Evolutionary conservation across 2,329 filamentous ascomycete species (phyloP), one percentile per base, ranked within the genome.

Genomic region (Neopestalotiopsis rosae): DNA sequence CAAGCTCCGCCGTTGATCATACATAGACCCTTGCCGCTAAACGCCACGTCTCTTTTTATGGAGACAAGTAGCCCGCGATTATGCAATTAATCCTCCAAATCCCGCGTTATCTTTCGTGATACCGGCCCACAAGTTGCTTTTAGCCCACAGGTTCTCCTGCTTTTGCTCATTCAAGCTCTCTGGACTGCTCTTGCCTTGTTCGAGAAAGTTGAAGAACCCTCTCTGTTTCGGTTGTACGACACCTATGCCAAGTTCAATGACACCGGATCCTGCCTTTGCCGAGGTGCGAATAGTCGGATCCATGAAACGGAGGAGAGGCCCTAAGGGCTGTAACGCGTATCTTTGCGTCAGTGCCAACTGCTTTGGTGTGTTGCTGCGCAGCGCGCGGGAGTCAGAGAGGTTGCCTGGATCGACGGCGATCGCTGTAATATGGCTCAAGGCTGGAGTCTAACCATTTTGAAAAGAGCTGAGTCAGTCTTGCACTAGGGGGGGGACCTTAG

Each of bases 341-440:
- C 57, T 74, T 62, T 79, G 74, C 57, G 80, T 42, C 40, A 74
- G 71, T 20, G 59, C 68, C 40, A 79, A 62, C 12, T 69, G 58
- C 4, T 28, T 40, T 3, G 80, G 79, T 0, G 79, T 79, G 66
- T 82, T 80, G 13, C 71, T 76, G 4, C 69, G 68, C 61, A 83
- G 74, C 2, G 78, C 78, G 28, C 80, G 77, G 7, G 81, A 84
- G 71, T 83, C 79, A 17, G 69, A 67, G 3, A 81, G 71, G 59
- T 72, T 77, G 24, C 78, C 78, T 3, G 78, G 78, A 66, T 80
- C 72, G 13, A 75, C 73, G 4, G 71, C 72, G 0, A 79, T 71
- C 0, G 74, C 77, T 0, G 76, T 77, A 42, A 80, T 76, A 2
- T 75, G 72, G 14, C 66, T 74, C 9, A 79, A 66, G 17, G 67